Percentiles rank a stretch among this genome's conserved stretches.
Conservation (phyloP, 2,329 filamentous ascomycete species). For the Akanthomyces lecanii region DNA sequence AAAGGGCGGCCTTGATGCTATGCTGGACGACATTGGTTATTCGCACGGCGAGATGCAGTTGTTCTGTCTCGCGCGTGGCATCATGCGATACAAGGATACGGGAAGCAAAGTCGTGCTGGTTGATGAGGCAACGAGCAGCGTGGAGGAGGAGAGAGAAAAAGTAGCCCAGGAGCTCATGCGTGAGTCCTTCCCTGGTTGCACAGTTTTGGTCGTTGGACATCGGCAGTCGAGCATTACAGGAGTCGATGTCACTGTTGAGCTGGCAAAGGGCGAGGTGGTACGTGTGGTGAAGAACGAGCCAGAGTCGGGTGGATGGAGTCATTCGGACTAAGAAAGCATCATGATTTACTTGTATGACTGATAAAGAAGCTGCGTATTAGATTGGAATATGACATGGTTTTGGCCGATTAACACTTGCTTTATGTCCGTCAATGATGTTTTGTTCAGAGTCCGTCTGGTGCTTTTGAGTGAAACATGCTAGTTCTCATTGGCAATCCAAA, state of each 20-base stretch:
- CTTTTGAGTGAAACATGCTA: too few species aligned
- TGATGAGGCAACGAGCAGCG: not conserved
- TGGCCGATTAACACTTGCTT: too few species aligned
- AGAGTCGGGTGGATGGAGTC: not conserved
- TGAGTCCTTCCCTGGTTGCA: not conserved
- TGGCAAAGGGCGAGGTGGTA: not conserved
- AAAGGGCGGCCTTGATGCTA: not conserved
- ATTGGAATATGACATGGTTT: too few species aligned
- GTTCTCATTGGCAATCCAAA: too few species aligned
- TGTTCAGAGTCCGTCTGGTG: too few species aligned
- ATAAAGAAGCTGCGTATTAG: too few species aligned
- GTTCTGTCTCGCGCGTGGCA: not conserved
- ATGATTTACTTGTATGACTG: not conserved
- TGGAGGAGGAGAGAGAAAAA: not conserved
- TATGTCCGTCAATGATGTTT: too few species aligned
- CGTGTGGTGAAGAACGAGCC: not conserved
- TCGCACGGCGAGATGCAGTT: constrained; percentile 1
- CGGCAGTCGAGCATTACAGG: not conserved
- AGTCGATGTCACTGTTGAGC: not conserved
- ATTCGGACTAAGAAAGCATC: not conserved
- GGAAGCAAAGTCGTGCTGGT: not conserved
- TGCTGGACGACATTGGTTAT: not conserved
- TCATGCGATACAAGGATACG: not conserved
- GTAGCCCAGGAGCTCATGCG: not conserved
- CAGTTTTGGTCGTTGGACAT: not conserved